Evolutionary conservation across 1,139 yeast genomes (phyloP).

Genomic region (Yamadazyma kanchanaburiensis): DNA sequence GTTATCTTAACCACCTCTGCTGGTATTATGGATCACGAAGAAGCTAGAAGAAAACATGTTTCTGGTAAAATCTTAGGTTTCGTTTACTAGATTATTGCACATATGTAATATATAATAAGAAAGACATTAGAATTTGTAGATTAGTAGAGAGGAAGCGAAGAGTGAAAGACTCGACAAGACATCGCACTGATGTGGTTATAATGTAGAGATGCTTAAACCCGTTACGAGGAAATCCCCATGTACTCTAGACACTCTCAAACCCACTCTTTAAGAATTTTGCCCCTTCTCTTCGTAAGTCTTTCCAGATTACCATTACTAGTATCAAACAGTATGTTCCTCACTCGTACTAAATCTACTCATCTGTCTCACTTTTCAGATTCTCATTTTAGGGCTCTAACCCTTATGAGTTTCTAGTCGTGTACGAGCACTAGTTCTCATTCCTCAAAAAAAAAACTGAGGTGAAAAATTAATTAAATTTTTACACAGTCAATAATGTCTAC

Average conservation of each 20-base stretch:
- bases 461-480: slow-evolving; percentile 13
- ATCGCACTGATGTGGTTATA: too few relatives aligned
- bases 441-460: slow-evolving; percentile 12
- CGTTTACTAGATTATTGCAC: slow-evolving; percentile 56
- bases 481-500: slow-evolving; percentile 25
- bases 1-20: slow-evolving; percentile 96
- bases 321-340: too few relatives aligned
- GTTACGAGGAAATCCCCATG: too few relatives aligned
- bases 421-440: slow-evolving; percentile 3
- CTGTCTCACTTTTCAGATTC: too few relatives aligned
- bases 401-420: slow-evolving; percentile 5
- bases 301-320: too few relatives aligned
- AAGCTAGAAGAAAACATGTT: slow-evolving; percentile 98
- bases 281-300: too few relatives aligned
- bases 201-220: too few relatives aligned
- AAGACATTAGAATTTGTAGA: slow-evolving; percentile 1
- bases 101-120: slow-evolving; percentile 8
- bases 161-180: too few relatives aligned
- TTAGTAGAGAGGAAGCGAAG: neutral
- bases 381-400: slow-evolving; percentile 11
- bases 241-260: too few relatives aligned
- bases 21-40: slow-evolving; percentile 99
- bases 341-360: too few relatives aligned
- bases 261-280: too few relatives aligned
- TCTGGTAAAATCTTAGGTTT: slow-evolving; percentile 95